These are phyloP conservation scores for Metschnikowia borealis DNA, from an alignment of 805 yeast species.

Conservation along the genomic window DNA sequence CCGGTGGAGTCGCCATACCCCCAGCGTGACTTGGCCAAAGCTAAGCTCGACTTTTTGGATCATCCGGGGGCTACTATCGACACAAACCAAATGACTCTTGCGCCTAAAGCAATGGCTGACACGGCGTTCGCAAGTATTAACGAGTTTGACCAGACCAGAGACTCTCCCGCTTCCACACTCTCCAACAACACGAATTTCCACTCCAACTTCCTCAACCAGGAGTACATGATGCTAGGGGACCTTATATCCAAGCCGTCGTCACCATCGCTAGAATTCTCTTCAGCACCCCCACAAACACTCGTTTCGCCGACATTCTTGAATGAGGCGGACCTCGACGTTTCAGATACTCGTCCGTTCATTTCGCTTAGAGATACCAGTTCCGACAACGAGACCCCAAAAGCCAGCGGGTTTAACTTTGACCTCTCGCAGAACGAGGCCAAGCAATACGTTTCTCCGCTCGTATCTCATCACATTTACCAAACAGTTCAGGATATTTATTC, in stretches of 20 bases:
- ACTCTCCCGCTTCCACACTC: constrained; percentile 12
- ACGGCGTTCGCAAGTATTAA: not conserved
- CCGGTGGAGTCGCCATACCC: not conserved
- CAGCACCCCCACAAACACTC: constrained; percentile 8
- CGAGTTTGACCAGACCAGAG: not conserved
- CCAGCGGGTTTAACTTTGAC: constrained; percentile 13
- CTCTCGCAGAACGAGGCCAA: constrained; percentile 13
- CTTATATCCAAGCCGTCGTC: constrained; percentile 40
- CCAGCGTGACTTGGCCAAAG: not conserved
- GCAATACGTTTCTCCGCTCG: constrained; percentile 55
- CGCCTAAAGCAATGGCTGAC: not conserved
- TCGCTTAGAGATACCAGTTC: constrained; percentile 29
- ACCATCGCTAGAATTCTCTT: constrained; percentile 32
- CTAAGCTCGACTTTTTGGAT: not conserved
- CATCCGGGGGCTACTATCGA: not conserved
- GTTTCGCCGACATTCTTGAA: constrained; percentile 12
- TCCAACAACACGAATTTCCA: constrained; percentile 24
- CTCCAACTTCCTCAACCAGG: constrained; percentile 48
- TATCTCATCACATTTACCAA: constrained; percentile 53
- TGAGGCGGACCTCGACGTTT: constrained; percentile 10
- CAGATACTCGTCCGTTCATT: constrained; percentile 37
- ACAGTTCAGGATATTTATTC: constrained; percentile 47
- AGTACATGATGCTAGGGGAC: constrained; percentile 50
- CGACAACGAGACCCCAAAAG: constrained; percentile 5
- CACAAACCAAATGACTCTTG: not conserved